phyloP scores from a whole-genome alignment of 2,329 filamentous ascomycete genomes.

The Fusarium irregulare region DNA sequence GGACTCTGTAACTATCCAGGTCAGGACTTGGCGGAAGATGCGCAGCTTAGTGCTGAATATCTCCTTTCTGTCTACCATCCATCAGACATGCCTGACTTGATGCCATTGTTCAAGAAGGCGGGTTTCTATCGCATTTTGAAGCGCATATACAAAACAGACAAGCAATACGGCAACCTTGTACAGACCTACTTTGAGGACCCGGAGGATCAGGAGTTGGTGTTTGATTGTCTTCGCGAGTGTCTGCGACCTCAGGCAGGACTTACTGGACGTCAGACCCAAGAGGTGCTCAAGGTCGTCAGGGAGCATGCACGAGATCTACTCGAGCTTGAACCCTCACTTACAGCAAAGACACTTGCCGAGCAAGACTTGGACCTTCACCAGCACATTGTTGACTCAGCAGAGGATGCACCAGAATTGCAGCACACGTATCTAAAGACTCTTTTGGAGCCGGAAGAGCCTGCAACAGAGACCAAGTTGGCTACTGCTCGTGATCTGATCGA shows the following conservation, averaged over 20 bases:
- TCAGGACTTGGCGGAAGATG: conserved; percentile 86
- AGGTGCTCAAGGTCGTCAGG: conserved; percentile 75
- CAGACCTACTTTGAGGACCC: conserved; percentile 87
- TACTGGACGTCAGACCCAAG: conserved; percentile 75
- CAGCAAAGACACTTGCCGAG: conserved; percentile 73
- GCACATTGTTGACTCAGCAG: conserved; percentile 71
- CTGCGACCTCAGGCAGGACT: conserved; percentile 73
- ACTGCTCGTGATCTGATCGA: conserved; percentile 75
- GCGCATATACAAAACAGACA: conserved; percentile 82
- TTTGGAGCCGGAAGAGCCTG: conserved; percentile 69
- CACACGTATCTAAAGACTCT: conserved; percentile 82
- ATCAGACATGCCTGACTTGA: conserved; percentile 78
- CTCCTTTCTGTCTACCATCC: conserved; percentile 93
- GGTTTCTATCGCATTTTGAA: conserved; percentile 93
- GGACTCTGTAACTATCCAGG: conserved; percentile 88
- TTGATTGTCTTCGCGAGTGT: conserved; percentile 81
- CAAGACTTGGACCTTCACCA: conserved; percentile 74
- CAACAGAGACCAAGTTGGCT: conserved; percentile 47
- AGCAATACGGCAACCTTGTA: conserved; percentile 81
- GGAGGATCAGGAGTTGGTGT: conserved; percentile 79
- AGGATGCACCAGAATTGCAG: conserved; percentile 72
- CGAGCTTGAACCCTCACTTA: conserved; percentile 71
- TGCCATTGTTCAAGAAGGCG: conserved; percentile 81
- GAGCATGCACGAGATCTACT: conserved; percentile 74
- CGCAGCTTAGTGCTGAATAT: conserved; percentile 97